phyloP scores from a whole-genome alignment of 306 rosid species.

The Castanospermum australe region DNA sequence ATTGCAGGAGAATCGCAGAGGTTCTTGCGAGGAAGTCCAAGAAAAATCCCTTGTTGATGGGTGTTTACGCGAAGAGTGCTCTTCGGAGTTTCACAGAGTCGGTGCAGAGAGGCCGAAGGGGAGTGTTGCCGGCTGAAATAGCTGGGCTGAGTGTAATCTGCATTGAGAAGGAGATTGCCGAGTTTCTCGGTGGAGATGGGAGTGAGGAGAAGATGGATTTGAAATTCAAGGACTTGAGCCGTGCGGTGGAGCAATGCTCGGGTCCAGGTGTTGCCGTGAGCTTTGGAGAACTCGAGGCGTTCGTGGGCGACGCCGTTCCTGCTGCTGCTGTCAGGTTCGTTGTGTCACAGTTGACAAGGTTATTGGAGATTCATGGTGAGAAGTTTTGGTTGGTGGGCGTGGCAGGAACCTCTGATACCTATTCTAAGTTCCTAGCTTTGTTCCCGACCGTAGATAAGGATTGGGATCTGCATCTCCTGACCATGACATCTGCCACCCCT shows the following conservation, averaged over 20 bases:
- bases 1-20: conserved; percentile 59
- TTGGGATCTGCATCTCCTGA: conserved; percentile 77
- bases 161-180: conserved; percentile 55
- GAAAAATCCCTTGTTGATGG: conserved; percentile 70
- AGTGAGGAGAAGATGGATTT: conserved; percentile 49
- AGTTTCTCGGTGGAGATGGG: conserved; percentile 40
- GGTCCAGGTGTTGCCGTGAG: conserved; percentile 57
- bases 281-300: conserved; percentile 61
- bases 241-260: conserved; percentile 47
- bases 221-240: conserved; percentile 62
- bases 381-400: conserved; percentile 79
- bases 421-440: conserved; percentile 50
- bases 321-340: conserved; percentile 47
- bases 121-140: conserved; percentile 37
- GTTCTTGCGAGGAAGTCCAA: conserved; percentile 46
- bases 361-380: conserved; percentile 52
- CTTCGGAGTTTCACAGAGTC: conserved; percentile 52
- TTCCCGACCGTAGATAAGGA: conserved; percentile 63
- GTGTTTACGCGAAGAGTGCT: conserved; percentile 58
- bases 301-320: conserved; percentile 26
- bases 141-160: conserved; percentile 40
- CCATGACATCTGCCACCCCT: conserved; percentile 72
- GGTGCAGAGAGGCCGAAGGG: conserved; percentile 28
- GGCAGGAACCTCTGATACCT: conserved; percentile 48
- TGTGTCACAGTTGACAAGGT: conserved; percentile 54